phyloP scores from a whole-genome alignment of 2,329 filamentous ascomycete species.

The Emergomyces pasteurianus region DNA sequence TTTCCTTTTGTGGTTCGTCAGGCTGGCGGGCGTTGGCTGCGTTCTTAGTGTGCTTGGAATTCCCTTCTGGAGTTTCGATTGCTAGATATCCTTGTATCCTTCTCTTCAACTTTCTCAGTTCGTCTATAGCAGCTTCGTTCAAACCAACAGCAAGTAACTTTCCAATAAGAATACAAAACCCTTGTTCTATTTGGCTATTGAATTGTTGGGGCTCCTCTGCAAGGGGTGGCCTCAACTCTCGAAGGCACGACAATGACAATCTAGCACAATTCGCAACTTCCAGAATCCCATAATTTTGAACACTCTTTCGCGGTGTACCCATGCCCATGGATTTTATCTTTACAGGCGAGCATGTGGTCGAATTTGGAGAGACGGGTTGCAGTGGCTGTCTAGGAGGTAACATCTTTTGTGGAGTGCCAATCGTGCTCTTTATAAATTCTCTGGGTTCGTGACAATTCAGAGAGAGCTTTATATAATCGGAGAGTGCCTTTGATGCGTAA shows the following conservation, averaged over 20 bases:
- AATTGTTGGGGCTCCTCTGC: conserved; percentile 10
- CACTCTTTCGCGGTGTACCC: conserved; percentile 2
- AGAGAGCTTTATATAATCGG: conserved; percentile 24
- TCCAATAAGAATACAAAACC: conserved; percentile 30
- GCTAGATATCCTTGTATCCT: conserved; percentile 25
- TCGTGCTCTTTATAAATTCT: not conserved
- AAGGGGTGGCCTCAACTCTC: conserved; percentile 23
- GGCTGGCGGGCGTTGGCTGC: not conserved
- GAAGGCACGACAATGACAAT: conserved; percentile 27
- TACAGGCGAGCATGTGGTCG: conserved; percentile 13
- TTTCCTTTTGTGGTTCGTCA: conserved; percentile 21
- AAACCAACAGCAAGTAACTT: conserved; percentile 30
- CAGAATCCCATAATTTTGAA: conserved; percentile 14
- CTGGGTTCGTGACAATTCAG: conserved; percentile 10
- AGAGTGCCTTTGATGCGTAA: conserved; percentile 31
- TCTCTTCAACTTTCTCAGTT: conserved; percentile 28
- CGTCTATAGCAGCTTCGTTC: conserved; percentile 29
- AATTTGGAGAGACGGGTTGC: conserved; percentile 21
- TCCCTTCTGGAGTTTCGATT: conserved; percentile 4
- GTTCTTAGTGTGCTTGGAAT: conserved; percentile 1
- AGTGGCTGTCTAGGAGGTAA: conserved; percentile 12
- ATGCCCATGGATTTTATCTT: conserved; percentile 13
- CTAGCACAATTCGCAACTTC: conserved; percentile 30
- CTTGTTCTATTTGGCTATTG: conserved; percentile 31
- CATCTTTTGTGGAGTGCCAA: conserved; percentile 4